A percentile compares a stretch with the other conserved stretches of the same genome.
These are phyloP conservation scores for Exophiala calicioides DNA, from an alignment of 2,329 filamentous ascomycete species.

Conservation along the genomic window DNA sequence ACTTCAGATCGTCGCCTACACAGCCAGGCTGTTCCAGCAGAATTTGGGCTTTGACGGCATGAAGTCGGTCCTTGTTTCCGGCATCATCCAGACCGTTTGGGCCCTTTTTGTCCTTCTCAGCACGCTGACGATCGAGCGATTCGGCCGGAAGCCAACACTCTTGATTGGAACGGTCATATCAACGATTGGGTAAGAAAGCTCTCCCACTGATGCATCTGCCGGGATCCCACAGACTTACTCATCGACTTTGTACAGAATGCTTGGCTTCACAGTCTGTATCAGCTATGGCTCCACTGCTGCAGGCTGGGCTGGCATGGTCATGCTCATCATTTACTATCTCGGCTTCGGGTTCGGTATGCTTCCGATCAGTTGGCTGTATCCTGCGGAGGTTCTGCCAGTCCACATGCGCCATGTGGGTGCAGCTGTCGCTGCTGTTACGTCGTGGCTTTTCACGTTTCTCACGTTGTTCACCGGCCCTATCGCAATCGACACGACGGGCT, in stretches of 20 bases:
- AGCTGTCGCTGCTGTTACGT: conserved; percentile 1
- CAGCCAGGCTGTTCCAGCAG: not conserved
- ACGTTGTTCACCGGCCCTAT: conserved; percentile 2
- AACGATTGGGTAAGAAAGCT: conserved; percentile 5
- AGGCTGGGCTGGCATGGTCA: conserved; percentile 8
- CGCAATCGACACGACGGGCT: not conserved
- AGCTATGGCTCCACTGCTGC: not conserved
- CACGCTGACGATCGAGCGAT: conserved; percentile 4
- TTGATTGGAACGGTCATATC: conserved; percentile 2
- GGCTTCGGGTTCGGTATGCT: conserved; percentile 10
- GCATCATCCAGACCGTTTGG: conserved; percentile 7
- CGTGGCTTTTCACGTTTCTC: conserved; percentile 6
- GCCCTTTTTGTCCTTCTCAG: not conserved
- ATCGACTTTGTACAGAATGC: not conserved
- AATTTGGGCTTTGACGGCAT: conserved; percentile 1
- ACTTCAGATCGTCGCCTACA: conserved; percentile 5
- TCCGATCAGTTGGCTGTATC: conserved; percentile 8
- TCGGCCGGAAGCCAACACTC: not conserved
- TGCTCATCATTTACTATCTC: conserved; percentile 6
- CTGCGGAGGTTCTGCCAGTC: conserved; percentile 1
- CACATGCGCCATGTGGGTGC: conserved; percentile 4
- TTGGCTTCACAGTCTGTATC: conserved; percentile 3
- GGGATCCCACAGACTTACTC: too few relatives aligned
- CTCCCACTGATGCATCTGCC: too few relatives aligned
- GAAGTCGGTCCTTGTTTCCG: not conserved